A percentile compares a stretch with the other conserved stretches of the same genome.
These are phyloP conservation scores for Singerocomus inundabilis DNA, from an alignment of 1,284 basidiomycete genomes.

Conservation along the genomic window DNA sequence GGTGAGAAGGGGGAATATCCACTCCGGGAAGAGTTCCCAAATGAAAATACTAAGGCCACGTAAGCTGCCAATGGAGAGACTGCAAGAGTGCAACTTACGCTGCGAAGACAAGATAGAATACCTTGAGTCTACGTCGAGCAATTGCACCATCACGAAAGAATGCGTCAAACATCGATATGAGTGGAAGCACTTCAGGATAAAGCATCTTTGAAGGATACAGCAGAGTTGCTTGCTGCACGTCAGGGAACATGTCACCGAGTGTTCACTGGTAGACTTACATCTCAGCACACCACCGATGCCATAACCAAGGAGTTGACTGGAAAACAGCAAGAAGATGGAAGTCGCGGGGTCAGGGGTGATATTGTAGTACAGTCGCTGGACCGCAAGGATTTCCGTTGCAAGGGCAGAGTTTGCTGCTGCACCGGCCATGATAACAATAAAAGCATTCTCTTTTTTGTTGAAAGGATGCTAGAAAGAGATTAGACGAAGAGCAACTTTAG, in stretches of 20 bases:
- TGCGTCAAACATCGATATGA: conserved; percentile 57
- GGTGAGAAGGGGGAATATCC: conserved; percentile 49
- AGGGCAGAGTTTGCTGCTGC: too few relatives aligned
- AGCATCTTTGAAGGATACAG: conserved; percentile 69
- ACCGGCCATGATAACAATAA: conserved; percentile 68
- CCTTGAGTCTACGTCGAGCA: conserved; percentile 42
- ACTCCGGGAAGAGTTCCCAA: conserved; percentile 54
- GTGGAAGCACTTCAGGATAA: conserved; percentile 52
- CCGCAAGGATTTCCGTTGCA: conserved; percentile 65
- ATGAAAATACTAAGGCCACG: conserved; percentile 40
- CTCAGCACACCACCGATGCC: conserved; percentile 62
- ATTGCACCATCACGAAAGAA: conserved; percentile 49
- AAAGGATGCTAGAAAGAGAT: conserved; percentile 36
- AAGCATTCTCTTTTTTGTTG: conserved; percentile 55
- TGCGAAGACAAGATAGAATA: conserved; percentile 52
- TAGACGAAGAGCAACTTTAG: conserved; percentile 17
- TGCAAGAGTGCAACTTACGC: conserved; percentile 28
- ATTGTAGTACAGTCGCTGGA: conserved; percentile 56
- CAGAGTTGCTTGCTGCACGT: conserved; percentile 38
- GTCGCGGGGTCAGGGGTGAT: conserved; percentile 51
- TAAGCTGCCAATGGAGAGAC: background rate
- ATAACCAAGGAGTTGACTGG: conserved; percentile 61
- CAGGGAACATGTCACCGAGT: background rate
- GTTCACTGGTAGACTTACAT: conserved; percentile 31
- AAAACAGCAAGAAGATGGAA: conserved; percentile 58